Percentiles rank a stretch among this genome's conserved stretches.
phyloP scores from a whole-genome alignment of 83 land plant genomes.

The Picea abies region DNA sequence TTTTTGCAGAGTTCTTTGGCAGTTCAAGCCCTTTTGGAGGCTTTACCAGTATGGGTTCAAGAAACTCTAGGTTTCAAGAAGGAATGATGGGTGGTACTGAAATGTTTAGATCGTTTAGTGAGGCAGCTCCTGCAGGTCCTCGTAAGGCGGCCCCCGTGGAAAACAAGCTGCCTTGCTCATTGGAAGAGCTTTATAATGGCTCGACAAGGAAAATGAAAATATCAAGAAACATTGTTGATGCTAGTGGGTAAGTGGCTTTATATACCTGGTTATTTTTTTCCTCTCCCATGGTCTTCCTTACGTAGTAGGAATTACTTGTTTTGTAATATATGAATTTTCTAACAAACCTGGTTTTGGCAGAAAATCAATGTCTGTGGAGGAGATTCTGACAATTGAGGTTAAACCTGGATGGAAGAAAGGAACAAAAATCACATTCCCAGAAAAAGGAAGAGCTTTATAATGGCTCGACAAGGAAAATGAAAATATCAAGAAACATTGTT shows the following conservation, averaged over 20 bases:
- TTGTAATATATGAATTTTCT: not conserved
- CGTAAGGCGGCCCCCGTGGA: constrained; percentile 83
- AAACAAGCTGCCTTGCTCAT: constrained; percentile 70
- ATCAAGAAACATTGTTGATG: constrained; percentile 87
- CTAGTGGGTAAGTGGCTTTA: constrained; percentile 71
- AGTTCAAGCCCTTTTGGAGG: constrained; percentile 76
- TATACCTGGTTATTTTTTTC: too few species aligned
- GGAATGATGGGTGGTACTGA: constrained; percentile 60
- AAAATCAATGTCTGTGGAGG: constrained; percentile 59
- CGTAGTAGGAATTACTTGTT: not conserved
- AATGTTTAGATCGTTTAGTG: constrained; percentile 47
- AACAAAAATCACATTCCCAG: too few species aligned
- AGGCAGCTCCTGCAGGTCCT: constrained; percentile 28
- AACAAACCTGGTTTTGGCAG: constrained; percentile 19
- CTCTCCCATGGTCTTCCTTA: too few species aligned
- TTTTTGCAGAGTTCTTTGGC: constrained; percentile 93
- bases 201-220: constrained; percentile 99
- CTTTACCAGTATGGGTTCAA: constrained; percentile 28
- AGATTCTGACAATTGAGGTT: constrained; percentile 77
- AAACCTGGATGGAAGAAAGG: constrained; percentile 98
- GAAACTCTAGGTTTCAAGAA: constrained; percentile 46
- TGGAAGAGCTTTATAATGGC: too few species aligned
- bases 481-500: constrained; percentile 65
- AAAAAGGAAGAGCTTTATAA: too few species aligned
- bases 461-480: too few species aligned